phyloP scores from a whole-genome alignment of 495 filamentous ascomycete species.

The Lineolata rhizophorae region DNA sequence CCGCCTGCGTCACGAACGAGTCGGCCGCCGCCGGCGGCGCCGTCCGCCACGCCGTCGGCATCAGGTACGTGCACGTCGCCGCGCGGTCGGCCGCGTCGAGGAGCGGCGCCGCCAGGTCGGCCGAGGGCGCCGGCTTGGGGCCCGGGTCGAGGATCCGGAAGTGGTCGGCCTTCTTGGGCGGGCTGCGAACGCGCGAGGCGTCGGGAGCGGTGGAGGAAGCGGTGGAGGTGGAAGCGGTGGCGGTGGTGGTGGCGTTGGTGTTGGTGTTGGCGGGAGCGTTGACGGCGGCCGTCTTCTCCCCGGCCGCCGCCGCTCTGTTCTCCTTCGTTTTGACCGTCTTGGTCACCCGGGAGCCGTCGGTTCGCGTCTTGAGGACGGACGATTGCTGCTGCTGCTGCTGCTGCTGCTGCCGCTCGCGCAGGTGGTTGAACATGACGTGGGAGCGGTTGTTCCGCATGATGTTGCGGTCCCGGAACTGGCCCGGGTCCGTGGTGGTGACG shows the following conservation, averaged over 20 bases:
- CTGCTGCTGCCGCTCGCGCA: not conserved
- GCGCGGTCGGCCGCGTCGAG: too few species aligned
- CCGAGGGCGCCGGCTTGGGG: too few species aligned
- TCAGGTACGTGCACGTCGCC: too few species aligned
- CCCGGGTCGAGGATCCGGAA: too few species aligned
- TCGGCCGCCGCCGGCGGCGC: too few species aligned
- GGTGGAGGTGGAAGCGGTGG: not conserved
- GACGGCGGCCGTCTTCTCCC: not conserved
- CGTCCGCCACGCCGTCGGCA: too few species aligned
- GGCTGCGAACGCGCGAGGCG: too few species aligned
- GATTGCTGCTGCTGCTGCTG: not conserved
- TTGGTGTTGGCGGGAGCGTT: not conserved
- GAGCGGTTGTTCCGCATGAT: slow-evolving; percentile 11
- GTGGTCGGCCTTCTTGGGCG: too few species aligned
- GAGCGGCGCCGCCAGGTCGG: too few species aligned
- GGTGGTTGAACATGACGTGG: slow-evolving; percentile 9
- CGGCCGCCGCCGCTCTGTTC: not conserved
- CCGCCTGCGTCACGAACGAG: too few species aligned
- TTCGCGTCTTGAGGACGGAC: not conserved
- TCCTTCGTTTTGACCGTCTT: not conserved
- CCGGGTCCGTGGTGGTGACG: slow-evolving; percentile 9
- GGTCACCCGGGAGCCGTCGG: not conserved
- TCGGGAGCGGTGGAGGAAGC: not conserved
- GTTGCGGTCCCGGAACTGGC: slow-evolving; percentile 5
- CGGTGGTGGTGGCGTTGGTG: not conserved